phyloP scores from a whole-genome alignment of 305 asterid species.

The Fraxinus baroniana region DNA sequence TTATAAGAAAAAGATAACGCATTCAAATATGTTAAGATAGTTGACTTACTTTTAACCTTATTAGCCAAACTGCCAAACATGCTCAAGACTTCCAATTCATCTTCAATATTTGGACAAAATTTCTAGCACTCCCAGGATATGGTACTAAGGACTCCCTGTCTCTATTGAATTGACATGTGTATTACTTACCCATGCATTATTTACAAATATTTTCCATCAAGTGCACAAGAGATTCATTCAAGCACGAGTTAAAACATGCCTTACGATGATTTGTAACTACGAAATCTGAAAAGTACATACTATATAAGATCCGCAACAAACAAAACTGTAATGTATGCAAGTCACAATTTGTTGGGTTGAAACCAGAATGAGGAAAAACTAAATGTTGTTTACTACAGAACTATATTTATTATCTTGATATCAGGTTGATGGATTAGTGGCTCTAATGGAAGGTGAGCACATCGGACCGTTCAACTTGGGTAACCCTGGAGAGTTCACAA shows the following conservation, averaged over 20 bases:
- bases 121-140: neutral
- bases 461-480: slow-evolving; percentile 59
- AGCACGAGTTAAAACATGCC: neutral
- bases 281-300: neutral
- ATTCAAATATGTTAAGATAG: neutral
- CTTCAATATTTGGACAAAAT: neutral
- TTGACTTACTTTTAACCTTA: neutral
- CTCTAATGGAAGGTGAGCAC: slow-evolving; percentile 52
- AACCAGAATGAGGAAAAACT: neutral
- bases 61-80: neutral
- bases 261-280: neutral
- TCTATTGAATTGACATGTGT: neutral
- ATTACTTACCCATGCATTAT: neutral
- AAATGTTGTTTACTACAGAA: neutral
- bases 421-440: slow-evolving; percentile 53
- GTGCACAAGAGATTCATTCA: neutral
- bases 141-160: neutral
- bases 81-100: neutral
- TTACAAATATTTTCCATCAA: neutral
- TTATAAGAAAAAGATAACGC: neutral
- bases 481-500: slow-evolving; percentile 56
- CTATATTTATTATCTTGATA: neutral
- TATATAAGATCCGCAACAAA: neutral
- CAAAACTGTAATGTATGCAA: neutral
- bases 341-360: neutral